phyloP scores from a whole-genome alignment of 1,284 basidiomycete species.

The Amylostereum areolatum region DNA sequence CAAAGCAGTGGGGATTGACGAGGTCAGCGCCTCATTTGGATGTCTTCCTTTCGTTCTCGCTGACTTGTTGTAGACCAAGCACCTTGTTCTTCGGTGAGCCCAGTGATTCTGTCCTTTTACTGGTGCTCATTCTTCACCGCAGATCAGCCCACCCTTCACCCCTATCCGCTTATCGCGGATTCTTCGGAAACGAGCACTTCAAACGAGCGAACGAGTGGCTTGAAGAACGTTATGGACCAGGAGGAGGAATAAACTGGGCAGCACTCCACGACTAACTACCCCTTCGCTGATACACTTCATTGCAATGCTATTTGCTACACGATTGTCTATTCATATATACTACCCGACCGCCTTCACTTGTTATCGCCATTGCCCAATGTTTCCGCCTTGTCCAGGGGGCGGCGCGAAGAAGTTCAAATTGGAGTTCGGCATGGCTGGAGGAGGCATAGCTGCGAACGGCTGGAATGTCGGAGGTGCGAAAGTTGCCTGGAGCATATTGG shows the following conservation, averaged over 20 bases:
- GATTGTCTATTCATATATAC: too few species aligned
- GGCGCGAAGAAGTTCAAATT: too few species aligned
- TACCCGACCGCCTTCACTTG: too few species aligned
- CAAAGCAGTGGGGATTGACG: constrained; percentile 29
- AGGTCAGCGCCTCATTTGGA: constrained; percentile 6
- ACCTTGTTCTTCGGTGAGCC: constrained; percentile 11
- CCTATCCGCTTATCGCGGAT: constrained; percentile 47
- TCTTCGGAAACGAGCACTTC: constrained; percentile 57
- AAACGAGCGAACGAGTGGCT: constrained; percentile 45
- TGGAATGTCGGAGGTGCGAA: constrained; percentile 3
- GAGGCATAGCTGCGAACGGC: neutral
- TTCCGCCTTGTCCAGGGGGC: too few species aligned
- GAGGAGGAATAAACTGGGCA: constrained; percentile 36
- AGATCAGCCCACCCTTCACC: constrained; percentile 48
- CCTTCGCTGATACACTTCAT: too few species aligned
- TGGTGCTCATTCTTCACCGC: neutral
- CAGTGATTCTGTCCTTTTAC: neutral
- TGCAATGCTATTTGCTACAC: too few species aligned
- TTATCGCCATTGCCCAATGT: too few species aligned
- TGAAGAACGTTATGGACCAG: constrained; percentile 31
- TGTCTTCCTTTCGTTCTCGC: neutral
- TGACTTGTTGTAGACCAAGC: constrained; percentile 4
- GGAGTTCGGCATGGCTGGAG: too few species aligned
- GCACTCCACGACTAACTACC: constrained; percentile 6
- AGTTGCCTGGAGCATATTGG: constrained; percentile 6